phyloP scores from a whole-genome alignment of 2,329 filamentous ascomycete species.

The Hypoxylon sp. region DNA sequence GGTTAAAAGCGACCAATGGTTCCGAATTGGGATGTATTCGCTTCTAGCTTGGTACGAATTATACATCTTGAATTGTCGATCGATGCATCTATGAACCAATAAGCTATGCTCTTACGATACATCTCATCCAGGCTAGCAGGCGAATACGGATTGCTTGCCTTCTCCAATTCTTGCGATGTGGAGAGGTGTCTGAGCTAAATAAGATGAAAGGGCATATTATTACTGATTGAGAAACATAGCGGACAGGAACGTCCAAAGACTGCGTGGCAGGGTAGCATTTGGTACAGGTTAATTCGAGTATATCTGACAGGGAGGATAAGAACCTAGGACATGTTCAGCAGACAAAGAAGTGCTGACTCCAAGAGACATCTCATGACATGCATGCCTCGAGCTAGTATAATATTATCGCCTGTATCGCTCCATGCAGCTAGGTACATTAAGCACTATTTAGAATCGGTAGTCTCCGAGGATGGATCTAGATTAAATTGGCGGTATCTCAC shows the following conservation, averaged over 20 bases:
- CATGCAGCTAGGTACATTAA: neutral
- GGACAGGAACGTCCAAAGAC: neutral
- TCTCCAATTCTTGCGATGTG: slow-evolving; percentile 20
- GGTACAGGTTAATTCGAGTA: too few relatives aligned
- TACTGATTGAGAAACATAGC: slow-evolving; percentile 5
- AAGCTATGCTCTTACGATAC: neutral
- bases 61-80: slow-evolving; percentile 8
- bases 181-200: slow-evolving; percentile 11
- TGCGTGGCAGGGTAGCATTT: slow-evolving; percentile 30
- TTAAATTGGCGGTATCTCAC: neutral
- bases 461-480: slow-evolving; percentile 7
- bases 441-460: slow-evolving; percentile 1
- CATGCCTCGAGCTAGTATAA: neutral
- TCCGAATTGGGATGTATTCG: slow-evolving; percentile 9
- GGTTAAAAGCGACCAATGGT: slow-evolving; percentile 15
- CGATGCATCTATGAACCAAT: slow-evolving; percentile 8
- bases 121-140: neutral
- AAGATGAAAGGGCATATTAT: slow-evolving; percentile 14
- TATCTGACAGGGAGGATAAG: too few relatives aligned
- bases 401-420: slow-evolving; percentile 9
- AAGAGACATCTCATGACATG: neutral
- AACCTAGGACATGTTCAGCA: neutral
- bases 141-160: slow-evolving; percentile 13
- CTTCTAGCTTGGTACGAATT: slow-evolving; percentile 1
- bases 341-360: neutral